phyloP scores from a whole-genome alignment of 2,329 filamentous ascomycete species.

The Cyphellophora attinorum region DNA sequence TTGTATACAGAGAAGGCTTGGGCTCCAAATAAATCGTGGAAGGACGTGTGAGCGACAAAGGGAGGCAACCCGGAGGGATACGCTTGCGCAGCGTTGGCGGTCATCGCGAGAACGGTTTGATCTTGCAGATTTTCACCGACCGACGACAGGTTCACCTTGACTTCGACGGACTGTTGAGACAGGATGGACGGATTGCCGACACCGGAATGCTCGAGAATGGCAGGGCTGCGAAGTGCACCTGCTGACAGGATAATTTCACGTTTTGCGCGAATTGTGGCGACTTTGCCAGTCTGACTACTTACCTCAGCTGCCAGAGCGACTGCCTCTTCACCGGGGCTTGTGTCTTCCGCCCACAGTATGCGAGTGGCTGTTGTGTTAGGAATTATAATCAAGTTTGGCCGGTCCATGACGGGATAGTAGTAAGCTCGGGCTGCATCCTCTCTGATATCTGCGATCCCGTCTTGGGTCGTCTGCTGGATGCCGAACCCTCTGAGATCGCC shows the following conservation, averaged over 20 bases:
- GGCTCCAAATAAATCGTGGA: constrained; percentile 1
- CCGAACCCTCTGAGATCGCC: too few species aligned
- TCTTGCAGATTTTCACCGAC: constrained; percentile 43
- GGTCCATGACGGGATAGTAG: too few species aligned
- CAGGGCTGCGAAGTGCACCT: constrained; percentile 47
- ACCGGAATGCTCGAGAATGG: constrained; percentile 51
- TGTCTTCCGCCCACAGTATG: constrained; percentile 26
- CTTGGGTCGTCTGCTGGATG: too few species aligned
- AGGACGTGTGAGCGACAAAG: neutral
- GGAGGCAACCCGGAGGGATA: constrained; percentile 4
- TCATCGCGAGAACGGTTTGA: constrained; percentile 20
- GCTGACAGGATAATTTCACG: constrained; percentile 52
- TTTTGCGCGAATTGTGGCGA: constrained; percentile 21
- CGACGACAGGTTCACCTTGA: constrained; percentile 23
- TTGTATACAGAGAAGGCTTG: constrained; percentile 2
- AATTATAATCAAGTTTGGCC: too few species aligned
- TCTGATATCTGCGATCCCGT: too few species aligned
- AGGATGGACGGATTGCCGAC: constrained; percentile 37
- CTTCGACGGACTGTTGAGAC: constrained; percentile 17
- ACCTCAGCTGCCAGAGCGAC: too few species aligned
- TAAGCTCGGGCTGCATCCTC: too few species aligned
- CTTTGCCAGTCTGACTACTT: too few species aligned
- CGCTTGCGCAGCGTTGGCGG: neutral
- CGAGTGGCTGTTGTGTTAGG: constrained; percentile 32
- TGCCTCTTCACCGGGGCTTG: neutral